Percentiles rank a stretch among this genome's conserved stretches.
Evolutionary conservation across 2,329 filamentous ascomycete species (phyloP).

Genomic region (Hypoxylon sp.): DNA sequence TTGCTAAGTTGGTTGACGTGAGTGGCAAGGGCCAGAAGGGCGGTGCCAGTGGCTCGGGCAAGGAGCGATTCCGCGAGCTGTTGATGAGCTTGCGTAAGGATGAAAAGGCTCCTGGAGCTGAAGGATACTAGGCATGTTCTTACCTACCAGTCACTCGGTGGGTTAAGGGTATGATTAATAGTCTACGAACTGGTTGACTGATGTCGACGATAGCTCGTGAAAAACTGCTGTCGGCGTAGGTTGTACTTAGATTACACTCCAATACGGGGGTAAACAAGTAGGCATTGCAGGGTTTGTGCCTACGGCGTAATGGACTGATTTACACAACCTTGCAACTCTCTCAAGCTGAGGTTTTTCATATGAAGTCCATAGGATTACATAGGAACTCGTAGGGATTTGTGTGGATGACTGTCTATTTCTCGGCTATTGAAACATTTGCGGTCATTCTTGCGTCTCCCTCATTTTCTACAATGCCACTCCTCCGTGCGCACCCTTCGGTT

Average conservation of each 20-base stretch:
- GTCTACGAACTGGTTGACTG: conserved; percentile 25
- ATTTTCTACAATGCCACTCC: conserved; percentile 27
- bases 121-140: conserved; percentile 66
- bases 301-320: conserved; percentile 50
- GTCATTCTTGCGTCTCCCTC: conserved; percentile 32
- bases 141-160: conserved; percentile 41
- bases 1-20: conserved; percentile 96
- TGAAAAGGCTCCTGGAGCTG: conserved; percentile 82
- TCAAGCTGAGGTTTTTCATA: conserved; percentile 1
- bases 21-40: conserved; percentile 93
- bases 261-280: conserved; percentile 38
- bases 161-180: conserved; percentile 23
- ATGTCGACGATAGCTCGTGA: conserved; percentile 19
- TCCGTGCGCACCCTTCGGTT: conserved; percentile 28
- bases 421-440: conserved; percentile 39
- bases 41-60: conserved; percentile 90
- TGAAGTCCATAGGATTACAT: conserved; percentile 14
- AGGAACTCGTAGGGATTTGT: conserved; percentile 31
- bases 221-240: conserved; percentile 15
- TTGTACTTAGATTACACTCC: conserved; percentile 50
- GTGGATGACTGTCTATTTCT: conserved; percentile 46
- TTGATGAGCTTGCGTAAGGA: conserved; percentile 92
- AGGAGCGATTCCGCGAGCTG: conserved; percentile 95
- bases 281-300: conserved; percentile 42
- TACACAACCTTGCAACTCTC: conserved; percentile 22